Percentiles rank a stretch among this genome's conserved stretches.
phyloP scores from a whole-genome alignment of 345 rosid genomes.

The Bruguiera sexangula region DNA sequence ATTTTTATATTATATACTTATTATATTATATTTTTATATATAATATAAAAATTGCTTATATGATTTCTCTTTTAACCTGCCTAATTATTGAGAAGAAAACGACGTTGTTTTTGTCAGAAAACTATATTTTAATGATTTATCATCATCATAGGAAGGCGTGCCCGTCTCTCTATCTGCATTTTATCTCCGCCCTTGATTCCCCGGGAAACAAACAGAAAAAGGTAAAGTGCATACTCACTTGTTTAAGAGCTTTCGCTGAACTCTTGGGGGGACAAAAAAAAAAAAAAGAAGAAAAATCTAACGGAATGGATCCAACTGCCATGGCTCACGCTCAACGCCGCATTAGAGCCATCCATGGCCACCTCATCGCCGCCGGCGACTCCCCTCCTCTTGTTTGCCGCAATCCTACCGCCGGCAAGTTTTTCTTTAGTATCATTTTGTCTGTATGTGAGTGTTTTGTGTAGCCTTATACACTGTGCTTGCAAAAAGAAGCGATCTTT shows the following conservation, averaged over 20 bases:
- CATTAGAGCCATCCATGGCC: slow-evolving; percentile 55
- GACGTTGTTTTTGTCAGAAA: too few relatives aligned
- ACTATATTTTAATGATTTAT: background rate
- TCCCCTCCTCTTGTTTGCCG: slow-evolving; percentile 38
- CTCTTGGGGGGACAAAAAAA: background rate
- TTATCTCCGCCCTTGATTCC: background rate
- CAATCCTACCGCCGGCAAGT: slow-evolving; percentile 73
- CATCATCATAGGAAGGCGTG: slow-evolving; percentile 6
- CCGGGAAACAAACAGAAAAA: slow-evolving; percentile 14
- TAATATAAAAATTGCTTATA: too few relatives aligned
- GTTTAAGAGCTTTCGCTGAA: background rate
- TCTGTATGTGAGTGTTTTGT: background rate
- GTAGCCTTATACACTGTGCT: too few relatives aligned
- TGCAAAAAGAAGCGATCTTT: too few relatives aligned
- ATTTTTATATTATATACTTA: too few relatives aligned
- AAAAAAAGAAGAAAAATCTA: background rate
- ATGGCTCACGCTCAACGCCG: slow-evolving; percentile 63
- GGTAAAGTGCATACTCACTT: background rate
- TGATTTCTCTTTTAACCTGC: too few relatives aligned
- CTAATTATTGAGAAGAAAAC: too few relatives aligned
- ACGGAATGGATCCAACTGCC: slow-evolving; percentile 39
- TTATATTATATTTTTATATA: too few relatives aligned
- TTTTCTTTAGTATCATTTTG: slow-evolving; percentile 43
- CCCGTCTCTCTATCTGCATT: background rate
- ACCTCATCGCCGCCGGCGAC: slow-evolving; percentile 41